Evolutionary conservation across 495 filamentous ascomycete genomes (phyloP).

Genomic region (Podospora pseudopauciseta): DNA sequence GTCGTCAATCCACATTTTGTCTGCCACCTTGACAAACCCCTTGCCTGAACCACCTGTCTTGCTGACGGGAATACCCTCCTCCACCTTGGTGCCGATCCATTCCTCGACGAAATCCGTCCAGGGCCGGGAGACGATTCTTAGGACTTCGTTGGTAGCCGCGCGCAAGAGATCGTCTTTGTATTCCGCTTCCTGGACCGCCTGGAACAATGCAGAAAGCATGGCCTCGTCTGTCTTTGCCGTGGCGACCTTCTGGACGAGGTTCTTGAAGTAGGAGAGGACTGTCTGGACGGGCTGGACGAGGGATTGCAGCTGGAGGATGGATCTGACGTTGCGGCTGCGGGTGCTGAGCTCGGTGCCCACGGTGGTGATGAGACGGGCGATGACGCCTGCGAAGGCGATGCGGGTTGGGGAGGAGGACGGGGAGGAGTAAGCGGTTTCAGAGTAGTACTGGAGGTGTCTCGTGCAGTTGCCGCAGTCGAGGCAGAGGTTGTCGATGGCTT

Average conservation of each 20-base stretch:
- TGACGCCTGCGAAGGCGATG: conserved; percentile 59
- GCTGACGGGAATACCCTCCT: conserved; percentile 46
- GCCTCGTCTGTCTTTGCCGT: conserved; percentile 60
- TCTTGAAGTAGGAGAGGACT: conserved; percentile 58
- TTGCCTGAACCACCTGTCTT: conserved; percentile 42
- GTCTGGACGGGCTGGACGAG: conserved; percentile 61
- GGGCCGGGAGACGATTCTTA: conserved; percentile 60
- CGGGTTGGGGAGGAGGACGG: conserved; percentile 47
- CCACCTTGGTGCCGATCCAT: conserved; percentile 71
- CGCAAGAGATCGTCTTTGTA: conserved; percentile 59
- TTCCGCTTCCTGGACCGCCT: conserved; percentile 59
- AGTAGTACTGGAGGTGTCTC: conserved; percentile 51
- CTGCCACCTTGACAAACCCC: conserved; percentile 60
- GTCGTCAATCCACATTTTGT: conserved; percentile 53
- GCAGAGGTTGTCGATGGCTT: conserved; percentile 55
- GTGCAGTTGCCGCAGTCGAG: conserved; percentile 57
- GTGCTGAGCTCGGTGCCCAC: conserved; percentile 55
- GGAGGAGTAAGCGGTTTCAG: conserved; percentile 43
- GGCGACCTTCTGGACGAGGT: conserved; percentile 55
- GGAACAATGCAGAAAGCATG: conserved; percentile 63
- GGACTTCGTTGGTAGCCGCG: conserved; percentile 60
- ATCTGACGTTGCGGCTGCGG: conserved; percentile 40
- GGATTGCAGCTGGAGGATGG: conserved; percentile 65
- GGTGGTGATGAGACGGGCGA: conserved; percentile 52
- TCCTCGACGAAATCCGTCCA: conserved; percentile 70